Base-by-base conservation (phyloP, 306 rosid species). In the Vigna hirtella region DNA sequence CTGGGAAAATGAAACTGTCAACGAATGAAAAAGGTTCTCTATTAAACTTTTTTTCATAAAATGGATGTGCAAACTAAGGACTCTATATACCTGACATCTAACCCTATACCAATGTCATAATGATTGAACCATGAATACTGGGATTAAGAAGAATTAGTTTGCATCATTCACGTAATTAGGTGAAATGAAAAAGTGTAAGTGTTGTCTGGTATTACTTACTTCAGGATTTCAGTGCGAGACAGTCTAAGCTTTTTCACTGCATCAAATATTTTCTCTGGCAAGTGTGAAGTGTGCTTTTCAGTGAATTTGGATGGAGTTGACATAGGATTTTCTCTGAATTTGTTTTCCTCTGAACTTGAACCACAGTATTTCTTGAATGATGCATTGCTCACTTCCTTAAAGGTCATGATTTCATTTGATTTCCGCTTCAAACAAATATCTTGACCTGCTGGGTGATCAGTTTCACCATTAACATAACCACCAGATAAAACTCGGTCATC, bases 171-270 rank as follows among this genome's bases (percentile, higher is more conserved):
- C 65, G 28, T 47, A 76, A 52, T 51, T 52, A 43, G 9, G 78
- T 14, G 7, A 74, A 78, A 65, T 45, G 66, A 63, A 51, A 78
- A 57, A 8, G 38, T 34, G 61, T 17, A 67, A 74, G 40, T 42
- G 62, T 36, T 32, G 59, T 76, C 66, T 36, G 48, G 78, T 58
- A 62, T 77, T 66, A 85, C 99, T 88, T 86, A 95, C 99, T 86
- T 91, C 64, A 91, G 79, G 61, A 95, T 83, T 74, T 93, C 88
- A 14, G 83, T 72, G 79, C 99, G 98, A 76, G 98, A 88, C 81
- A 95, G 69, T 28, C 85, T 90, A 83, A 95, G 98, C 79, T 72
- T 86, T 66, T 81, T 88, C 32, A 95, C 82, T 12, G 88, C 86
- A 15, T 87, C 87, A 42, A 83, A 85, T 59, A 93, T 88, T 77